Conservation (phyloP, 2,329 filamentous ascomycete genomes). For the Fusarium albidum region DNA sequence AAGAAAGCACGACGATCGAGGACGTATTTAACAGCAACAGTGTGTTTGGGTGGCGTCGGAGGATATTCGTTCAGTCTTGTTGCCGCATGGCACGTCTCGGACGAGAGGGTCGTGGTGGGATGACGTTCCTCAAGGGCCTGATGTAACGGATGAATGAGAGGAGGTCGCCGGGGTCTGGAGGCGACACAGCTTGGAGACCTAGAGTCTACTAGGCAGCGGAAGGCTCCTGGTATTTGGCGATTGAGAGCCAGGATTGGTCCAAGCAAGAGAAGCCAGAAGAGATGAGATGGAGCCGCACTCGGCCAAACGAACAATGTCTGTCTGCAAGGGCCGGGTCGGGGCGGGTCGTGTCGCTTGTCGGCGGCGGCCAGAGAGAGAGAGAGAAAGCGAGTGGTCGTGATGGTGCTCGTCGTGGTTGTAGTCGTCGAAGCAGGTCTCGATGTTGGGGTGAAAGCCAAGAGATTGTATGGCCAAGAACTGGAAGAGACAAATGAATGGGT, state of each 20-base stretch:
- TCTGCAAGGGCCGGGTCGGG: slow-evolving; percentile 12
- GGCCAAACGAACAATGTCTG: slow-evolving; percentile 13
- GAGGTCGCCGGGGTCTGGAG: slow-evolving; percentile 5
- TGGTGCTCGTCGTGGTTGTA: too few relatives aligned
- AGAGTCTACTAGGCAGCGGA: slow-evolving; percentile 11
- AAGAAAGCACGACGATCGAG: slow-evolving; percentile 1
- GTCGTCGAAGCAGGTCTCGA: slow-evolving; percentile 13
- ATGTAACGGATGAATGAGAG: slow-evolving; percentile 25
- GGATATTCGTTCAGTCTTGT: slow-evolving; percentile 6
- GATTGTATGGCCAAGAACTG: not conserved
- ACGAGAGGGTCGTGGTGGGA: slow-evolving; percentile 3
- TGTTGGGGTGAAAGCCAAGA: slow-evolving; percentile 10
- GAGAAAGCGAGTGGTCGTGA: too few relatives aligned
- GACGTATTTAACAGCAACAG: slow-evolving; percentile 16
- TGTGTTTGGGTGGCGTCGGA: not conserved
- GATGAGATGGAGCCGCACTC: slow-evolving; percentile 23
- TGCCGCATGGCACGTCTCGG: slow-evolving; percentile 16
- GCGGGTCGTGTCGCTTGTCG: slow-evolving; percentile 5
- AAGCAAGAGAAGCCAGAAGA: slow-evolving; percentile 12
- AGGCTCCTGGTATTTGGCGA: slow-evolving; percentile 18
- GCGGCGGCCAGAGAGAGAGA: not conserved
- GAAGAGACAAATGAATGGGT: slow-evolving; percentile 5
- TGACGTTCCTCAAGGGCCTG: not conserved
- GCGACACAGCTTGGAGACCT: slow-evolving; percentile 1
- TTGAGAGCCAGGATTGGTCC: slow-evolving; percentile 28